phyloP scores from a whole-genome alignment of 441 rosid genomes.

The Eutrema salsugineum region DNA sequence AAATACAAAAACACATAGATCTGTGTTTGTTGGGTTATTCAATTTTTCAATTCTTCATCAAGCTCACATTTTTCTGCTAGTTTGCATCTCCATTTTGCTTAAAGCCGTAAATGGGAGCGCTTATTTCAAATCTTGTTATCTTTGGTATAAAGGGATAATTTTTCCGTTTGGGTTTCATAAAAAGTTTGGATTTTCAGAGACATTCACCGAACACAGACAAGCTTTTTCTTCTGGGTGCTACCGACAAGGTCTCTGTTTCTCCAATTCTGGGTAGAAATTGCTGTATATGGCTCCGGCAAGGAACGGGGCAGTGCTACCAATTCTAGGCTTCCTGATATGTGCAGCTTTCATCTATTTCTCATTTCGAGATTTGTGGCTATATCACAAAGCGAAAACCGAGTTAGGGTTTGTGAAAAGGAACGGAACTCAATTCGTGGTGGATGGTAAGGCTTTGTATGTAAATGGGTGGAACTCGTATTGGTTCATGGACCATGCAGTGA shows the following conservation, averaged over 20 bases:
- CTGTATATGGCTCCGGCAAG: slow-evolving; percentile 36
- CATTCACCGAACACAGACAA: not conserved
- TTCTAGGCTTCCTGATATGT: slow-evolving; percentile 71
- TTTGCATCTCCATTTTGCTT: not conserved
- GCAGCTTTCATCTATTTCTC: slow-evolving; percentile 66
- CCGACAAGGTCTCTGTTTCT: slow-evolving; percentile 10
- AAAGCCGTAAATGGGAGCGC: not conserved
- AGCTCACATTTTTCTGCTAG: not conserved
- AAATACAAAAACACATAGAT: slow-evolving; percentile 7
- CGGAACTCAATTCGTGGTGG: slow-evolving; percentile 68
- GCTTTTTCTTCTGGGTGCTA: slow-evolving; percentile 4
- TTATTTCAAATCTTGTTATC: not conserved
- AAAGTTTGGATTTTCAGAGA: not conserved
- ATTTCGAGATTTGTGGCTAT: slow-evolving; percentile 47
- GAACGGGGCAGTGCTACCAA: slow-evolving; percentile 54
- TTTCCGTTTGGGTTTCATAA: not conserved
- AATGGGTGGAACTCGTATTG: slow-evolving; percentile 96
- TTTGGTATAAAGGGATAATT: slow-evolving; percentile 3
- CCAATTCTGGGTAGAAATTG: not conserved
- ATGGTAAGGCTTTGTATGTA: slow-evolving; percentile 54
- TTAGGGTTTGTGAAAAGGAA: slow-evolving; percentile 58
- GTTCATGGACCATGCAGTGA: slow-evolving; percentile 81
- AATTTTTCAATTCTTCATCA: not conserved
- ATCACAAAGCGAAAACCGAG: slow-evolving; percentile 32
- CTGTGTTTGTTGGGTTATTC: not conserved